A percentile compares a stretch with the other conserved stretches of the same genome.
Evolutionary conservation across 2,329 filamentous ascomycete species (phyloP).

Genomic region (Nothophoma quercina): DNA sequence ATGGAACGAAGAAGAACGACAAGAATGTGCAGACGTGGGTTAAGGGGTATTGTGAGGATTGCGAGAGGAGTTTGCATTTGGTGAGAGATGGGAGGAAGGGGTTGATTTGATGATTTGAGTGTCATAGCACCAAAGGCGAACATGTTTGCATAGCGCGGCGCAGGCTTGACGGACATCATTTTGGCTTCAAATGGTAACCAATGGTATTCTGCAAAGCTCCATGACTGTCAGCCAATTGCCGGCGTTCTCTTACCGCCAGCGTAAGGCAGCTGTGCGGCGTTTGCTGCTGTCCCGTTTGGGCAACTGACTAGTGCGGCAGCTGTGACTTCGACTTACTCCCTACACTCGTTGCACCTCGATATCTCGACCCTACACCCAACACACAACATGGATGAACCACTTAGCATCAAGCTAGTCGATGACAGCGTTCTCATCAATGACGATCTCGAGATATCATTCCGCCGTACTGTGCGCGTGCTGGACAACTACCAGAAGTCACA

Average conservation of each 20-base stretch:
- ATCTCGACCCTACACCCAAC: neutral
- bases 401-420: neutral
- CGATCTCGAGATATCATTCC: constrained; percentile 25
- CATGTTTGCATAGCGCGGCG: too few relatives aligned
- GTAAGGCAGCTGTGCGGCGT: too few relatives aligned
- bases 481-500: constrained; percentile 40
- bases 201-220: too few relatives aligned
- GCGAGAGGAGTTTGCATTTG: constrained; percentile 50
- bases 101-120: constrained; percentile 10
- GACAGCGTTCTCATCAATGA: constrained; percentile 11
- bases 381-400: neutral
- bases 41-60: constrained; percentile 69
- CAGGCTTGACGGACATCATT: too few relatives aligned
- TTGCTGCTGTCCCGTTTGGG: too few relatives aligned
- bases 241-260: too few relatives aligned
- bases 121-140: too few relatives aligned
- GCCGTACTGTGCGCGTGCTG: constrained; percentile 26
- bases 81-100: constrained; percentile 17
- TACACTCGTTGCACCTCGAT: too few relatives aligned
- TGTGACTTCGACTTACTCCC: too few relatives aligned
- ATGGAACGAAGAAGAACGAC: constrained; percentile 47
- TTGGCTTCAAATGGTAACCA: too few relatives aligned
- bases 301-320: too few relatives aligned
- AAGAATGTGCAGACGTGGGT: constrained; percentile 64
- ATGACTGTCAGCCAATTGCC: too few relatives aligned